Evolutionary conservation across 2,329 filamentous ascomycete genomes (phyloP), one percentile per base, ranked within the genome.

Genomic region (Neonectria ditissima): DNA sequence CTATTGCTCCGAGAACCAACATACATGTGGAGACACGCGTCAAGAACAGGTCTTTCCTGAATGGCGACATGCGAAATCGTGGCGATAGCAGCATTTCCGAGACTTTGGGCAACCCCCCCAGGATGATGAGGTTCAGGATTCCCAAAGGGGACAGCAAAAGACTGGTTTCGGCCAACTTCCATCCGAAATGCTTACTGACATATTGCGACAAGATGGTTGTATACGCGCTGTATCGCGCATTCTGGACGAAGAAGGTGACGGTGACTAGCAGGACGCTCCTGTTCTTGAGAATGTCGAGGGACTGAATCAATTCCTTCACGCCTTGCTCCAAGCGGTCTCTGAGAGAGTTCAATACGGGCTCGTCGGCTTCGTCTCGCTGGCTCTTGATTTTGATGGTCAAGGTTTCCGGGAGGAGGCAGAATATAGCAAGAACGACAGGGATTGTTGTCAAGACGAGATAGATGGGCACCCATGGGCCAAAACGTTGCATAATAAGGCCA

Each of bases 101-200:
- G 3, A 81, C 34, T 41, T 70, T 74, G 2, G 81, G 81, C 11
- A 83, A 66, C 1, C 70, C 64, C 4, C 68, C 74, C 18, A 83
- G 75, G 32, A 81, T 67, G 37, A 74, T 55, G 34, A 83, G 72
- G 45, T 79, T 77, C 30, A 81, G 73, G 4, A 83, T 51, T 20
- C 81, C 80, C 4, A 80, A 63, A 0, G 80, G 78, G 1, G 81
- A 81, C 8, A 82, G 72, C 30, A 83, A 73, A 58, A 81, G 75
- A 59, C 78, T 81, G 0, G 77, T 79, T 58, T 82, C 75, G 18
- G 78, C 80, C 28, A 83, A 75, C 20, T 70, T 77, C 81, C 81
- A 83, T 52, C 75, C 75, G 48, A 82, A 83, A 60, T 81, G 73
- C 59, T 80, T 82, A 76, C 79, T 81, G 57, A 83, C 69, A 43